Conservation (phyloP, 371 early-diverging fungal genomes). For the Circinella umbellata region DNA sequence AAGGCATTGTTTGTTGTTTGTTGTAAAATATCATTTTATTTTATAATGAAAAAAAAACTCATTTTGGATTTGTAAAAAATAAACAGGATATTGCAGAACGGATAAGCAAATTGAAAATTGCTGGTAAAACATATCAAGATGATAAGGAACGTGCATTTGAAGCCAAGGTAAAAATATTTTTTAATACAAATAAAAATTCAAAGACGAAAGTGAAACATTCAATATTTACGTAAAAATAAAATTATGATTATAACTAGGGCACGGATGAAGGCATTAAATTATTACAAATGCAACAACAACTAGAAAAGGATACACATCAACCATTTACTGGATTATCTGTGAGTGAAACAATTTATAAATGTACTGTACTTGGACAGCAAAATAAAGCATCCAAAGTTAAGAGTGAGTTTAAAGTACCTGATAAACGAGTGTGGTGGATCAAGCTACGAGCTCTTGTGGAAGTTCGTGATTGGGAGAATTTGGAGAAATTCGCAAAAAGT, state of each 20-base stretch:
- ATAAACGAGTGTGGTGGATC: constrained; percentile 87
- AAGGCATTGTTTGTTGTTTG: constrained; percentile 6
- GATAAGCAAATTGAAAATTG: constrained; percentile 71
- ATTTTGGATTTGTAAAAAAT: no score
- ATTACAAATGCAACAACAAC: constrained; percentile 70
- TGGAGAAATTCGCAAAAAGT: constrained; percentile 81
- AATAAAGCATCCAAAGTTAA: constrained; percentile 77
- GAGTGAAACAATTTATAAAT: constrained; percentile 86
- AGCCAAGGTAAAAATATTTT: constrained; percentile 60
- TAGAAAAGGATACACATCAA: constrained; percentile 76
- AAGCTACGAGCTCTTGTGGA: constrained; percentile 85
- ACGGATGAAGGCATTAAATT: constrained; percentile 80
- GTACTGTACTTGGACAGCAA: constrained; percentile 74
- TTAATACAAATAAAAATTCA: constrained; percentile 9
- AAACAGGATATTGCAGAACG: constrained; percentile 58
- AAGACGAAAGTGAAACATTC: neutral
- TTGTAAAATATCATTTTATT: no score
- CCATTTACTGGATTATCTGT: constrained; percentile 76
- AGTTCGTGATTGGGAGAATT: constrained; percentile 84
- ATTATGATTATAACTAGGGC: constrained; percentile 44
- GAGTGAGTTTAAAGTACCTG: constrained; percentile 88
- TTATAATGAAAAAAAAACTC: no score
- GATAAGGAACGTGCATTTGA: constrained; percentile 77
- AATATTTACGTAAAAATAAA: no score
- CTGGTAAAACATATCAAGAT: constrained; percentile 74